Evolutionary conservation across 768 basidiomycete species (phyloP), one percentile per base, ranked within the genome.

Genomic region (Udeniomyces megalosporus): DNA sequence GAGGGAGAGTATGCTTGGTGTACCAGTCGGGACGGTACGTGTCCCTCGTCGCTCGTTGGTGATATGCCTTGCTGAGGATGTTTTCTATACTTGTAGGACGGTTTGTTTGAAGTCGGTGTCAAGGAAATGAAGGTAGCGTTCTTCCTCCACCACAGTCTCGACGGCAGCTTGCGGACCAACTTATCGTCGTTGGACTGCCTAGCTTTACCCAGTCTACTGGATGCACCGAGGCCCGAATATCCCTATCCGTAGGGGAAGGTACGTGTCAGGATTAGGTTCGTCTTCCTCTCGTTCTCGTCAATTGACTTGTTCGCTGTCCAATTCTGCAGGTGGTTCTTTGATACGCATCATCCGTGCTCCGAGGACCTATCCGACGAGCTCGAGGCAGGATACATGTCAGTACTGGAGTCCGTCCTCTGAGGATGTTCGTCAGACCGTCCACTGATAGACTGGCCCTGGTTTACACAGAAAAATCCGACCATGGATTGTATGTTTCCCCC

Each of bases 31-130:
- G 3, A 65, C 59, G 63, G 58, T 59, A 8, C 52, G 50, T 61
- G 20, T 28, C 0, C n/a, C 17, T 28, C 32, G 28, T 22, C 28
- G 6, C 17, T 17, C 10, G 8, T 42, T 8, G 38, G 26, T 29
- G 10, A n/a, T 28, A 8, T 8, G 12, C 7, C 34, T 35, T 54
- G 53, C 12, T 35, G 26, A 29, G 53, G 28, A 8, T 54, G 53
- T 15, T 57, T 31, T 31, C 20, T 17, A 1, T 17, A 12, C 0
- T 42, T 20, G 20, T 45, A 65, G 63, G 63, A 65, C 50, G 63
- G 63, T 1, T 45, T 65, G 51, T 65, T 65, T 8, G 63, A 65
- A 28, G 63, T 65, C 20, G 58, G 52, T 22, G 63, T 65, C n/a
- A 58, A 38, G 11, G 51, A 59, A 26, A 65, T 65, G 63, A 65